Conservation (phyloP, 2,329 filamentous ascomycete species). For the Cordyceps fumosorosea region DNA sequence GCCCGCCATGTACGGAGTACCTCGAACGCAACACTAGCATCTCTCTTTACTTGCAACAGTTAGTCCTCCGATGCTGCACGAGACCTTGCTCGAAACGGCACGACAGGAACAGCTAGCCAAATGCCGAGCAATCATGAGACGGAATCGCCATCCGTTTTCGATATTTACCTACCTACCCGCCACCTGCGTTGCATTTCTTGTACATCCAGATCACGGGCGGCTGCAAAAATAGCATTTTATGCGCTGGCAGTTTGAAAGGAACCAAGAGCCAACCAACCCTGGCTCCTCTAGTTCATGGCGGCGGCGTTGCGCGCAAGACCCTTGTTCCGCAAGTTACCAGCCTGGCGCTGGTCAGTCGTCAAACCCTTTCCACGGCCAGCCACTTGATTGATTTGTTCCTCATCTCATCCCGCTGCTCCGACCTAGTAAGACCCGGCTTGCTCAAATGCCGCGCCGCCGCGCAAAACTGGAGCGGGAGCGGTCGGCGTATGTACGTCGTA, state of each 20-base stretch:
- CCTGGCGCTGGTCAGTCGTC: background rate
- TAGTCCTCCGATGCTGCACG: slow-evolving; percentile 9
- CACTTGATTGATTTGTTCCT: slow-evolving; percentile 1
- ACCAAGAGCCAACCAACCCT: slow-evolving; percentile 9
- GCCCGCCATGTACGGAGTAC: background rate
- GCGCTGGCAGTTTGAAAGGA: slow-evolving; percentile 3
- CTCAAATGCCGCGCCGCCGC: background rate
- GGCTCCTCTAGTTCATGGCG: slow-evolving; percentile 1
- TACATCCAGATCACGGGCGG: background rate
- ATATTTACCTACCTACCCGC: background rate
- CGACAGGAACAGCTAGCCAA: slow-evolving; percentile 9
- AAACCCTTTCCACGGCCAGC: background rate
- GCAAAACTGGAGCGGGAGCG: background rate
- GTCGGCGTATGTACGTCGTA: background rate
- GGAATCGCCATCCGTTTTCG: background rate
- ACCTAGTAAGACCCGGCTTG: background rate
- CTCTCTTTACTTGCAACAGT: background rate
- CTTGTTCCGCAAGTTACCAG: background rate
- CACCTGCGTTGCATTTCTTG: background rate
- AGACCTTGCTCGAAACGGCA: background rate
- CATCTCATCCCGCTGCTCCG: background rate
- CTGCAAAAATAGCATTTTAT: slow-evolving; percentile 9
- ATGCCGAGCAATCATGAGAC: slow-evolving; percentile 9
- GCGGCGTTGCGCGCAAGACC: background rate
- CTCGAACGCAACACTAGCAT: background rate